phyloP scores from a whole-genome alignment of 306 rosid genomes.

The cucumber (Cucumis sativus) region DNA sequence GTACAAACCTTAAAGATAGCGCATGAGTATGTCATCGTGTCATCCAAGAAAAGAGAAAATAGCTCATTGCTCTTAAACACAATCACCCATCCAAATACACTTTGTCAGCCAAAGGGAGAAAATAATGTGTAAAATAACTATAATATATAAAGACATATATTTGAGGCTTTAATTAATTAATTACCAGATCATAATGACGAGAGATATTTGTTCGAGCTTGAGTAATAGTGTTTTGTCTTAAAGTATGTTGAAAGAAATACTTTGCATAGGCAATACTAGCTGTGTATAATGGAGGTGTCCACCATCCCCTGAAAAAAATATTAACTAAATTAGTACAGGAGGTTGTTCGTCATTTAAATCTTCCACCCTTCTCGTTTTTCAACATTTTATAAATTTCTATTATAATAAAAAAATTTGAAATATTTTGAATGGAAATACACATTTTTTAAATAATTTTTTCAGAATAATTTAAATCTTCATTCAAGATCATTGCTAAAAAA shows the following conservation, averaged over 20 bases:
- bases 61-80: slow-evolving; percentile 73
- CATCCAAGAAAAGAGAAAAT: slow-evolving; percentile 75
- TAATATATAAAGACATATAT: too few relatives aligned
- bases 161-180: too few relatives aligned
- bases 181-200: slow-evolving; percentile 63
- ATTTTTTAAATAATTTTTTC: too few relatives aligned
- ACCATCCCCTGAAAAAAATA: slow-evolving; percentile 55
- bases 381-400: too few relatives aligned
- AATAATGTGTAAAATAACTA: too few relatives aligned
- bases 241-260: slow-evolving; percentile 52
- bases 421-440: too few relatives aligned
- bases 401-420: too few relatives aligned
- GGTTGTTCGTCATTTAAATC: too few relatives aligned
- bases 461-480: too few relatives aligned
- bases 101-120: not conserved
- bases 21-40: slow-evolving; percentile 75
- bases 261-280: slow-evolving; percentile 66
- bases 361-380: too few relatives aligned
- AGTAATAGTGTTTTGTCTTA: slow-evolving; percentile 74
- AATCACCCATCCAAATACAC: not conserved
- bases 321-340: too few relatives aligned
- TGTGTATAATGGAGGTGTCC: slow-evolving; percentile 77
- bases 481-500: too few relatives aligned
- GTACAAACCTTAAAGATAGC: slow-evolving; percentile 69
- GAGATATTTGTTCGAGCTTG: slow-evolving; percentile 87